Evolutionary conservation across 768 basidiomycete genomes (phyloP).

Genomic region (Imleria badia): DNA sequence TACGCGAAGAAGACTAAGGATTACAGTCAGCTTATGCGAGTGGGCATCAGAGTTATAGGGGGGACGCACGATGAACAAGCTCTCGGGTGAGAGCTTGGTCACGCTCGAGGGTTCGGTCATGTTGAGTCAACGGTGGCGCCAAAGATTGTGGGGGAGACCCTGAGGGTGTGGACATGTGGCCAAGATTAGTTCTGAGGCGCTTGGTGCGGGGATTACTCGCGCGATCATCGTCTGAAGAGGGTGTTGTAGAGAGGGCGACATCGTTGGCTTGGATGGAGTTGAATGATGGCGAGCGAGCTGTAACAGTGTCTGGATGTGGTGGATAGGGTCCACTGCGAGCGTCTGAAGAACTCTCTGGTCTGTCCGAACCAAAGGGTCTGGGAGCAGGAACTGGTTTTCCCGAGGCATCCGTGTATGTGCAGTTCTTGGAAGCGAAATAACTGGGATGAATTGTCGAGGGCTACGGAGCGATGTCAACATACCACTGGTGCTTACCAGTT

Average conservation of each 20-base stretch:
- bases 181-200: conserved; percentile 46
- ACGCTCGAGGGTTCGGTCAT: conserved; percentile 47
- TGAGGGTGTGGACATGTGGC: conserved; percentile 37
- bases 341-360: conserved; percentile 28
- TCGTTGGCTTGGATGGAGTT: conserved; percentile 15
- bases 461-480: background rate
- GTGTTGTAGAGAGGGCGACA: conserved; percentile 4
- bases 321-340: conserved; percentile 19
- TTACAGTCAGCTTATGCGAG: conserved; percentile 1
- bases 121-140: conserved; percentile 35
- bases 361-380: conserved; percentile 47
- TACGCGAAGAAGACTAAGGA: conserved; percentile 75
- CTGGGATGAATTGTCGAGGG: conserved; percentile 36
- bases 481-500: conserved; percentile 56
- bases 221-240: conserved; percentile 42
- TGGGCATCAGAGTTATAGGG: background rate
- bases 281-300: conserved; percentile 16
- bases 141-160: conserved; percentile 33
- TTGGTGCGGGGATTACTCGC: conserved; percentile 45
- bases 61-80: conserved; percentile 65
- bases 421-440: conserved; percentile 78
- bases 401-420: conserved; percentile 77
- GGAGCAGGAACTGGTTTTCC: conserved; percentile 81
- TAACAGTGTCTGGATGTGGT: conserved; percentile 14
- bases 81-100: conserved; percentile 68